Conservation (phyloP, 306 rosid genomes). For the Citrullus colocynthis region DNA sequence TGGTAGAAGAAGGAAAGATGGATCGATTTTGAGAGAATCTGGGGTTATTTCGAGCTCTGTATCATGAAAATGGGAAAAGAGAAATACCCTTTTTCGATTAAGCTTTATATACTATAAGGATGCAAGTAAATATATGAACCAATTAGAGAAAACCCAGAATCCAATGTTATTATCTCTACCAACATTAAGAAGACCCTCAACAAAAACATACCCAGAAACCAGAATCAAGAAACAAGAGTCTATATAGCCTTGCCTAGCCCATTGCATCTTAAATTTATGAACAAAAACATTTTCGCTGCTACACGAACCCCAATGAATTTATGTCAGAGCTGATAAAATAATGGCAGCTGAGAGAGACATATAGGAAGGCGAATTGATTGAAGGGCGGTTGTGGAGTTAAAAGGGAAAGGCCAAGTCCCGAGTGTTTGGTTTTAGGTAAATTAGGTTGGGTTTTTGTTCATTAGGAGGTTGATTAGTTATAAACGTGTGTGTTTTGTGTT, state of each 20-base stretch:
- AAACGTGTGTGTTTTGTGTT: slow-evolving; percentile 22
- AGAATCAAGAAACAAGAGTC: not conserved
- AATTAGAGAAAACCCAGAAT: slow-evolving; percentile 9
- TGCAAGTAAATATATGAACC: slow-evolving; percentile 1
- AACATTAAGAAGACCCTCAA: not conserved
- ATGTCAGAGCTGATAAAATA: slow-evolving; percentile 6
- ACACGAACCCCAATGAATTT: slow-evolving; percentile 29
- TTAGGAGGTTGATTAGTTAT: slow-evolving; percentile 8
- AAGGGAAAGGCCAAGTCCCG: not conserved
- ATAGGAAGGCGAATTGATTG: not conserved
- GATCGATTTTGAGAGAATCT: not conserved
- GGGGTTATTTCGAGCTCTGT: not conserved
- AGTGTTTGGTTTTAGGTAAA: slow-evolving; percentile 19
- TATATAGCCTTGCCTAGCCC: not conserved
- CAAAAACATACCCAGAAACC: not conserved
- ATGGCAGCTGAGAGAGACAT: slow-evolving; percentile 13
- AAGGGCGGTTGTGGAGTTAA: not conserved
- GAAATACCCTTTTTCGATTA: slow-evolving; percentile 3
- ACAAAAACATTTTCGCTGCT: slow-evolving; percentile 4
- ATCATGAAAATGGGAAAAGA: not conserved
- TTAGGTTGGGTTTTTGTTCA: not conserved
- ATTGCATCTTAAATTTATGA: not conserved
- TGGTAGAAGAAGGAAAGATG: not conserved
- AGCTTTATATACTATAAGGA: not conserved
- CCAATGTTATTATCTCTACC: not conserved